A percentile compares a stretch with the other conserved stretches of the same genome.
Evolutionary conservation across 495 filamentous ascomycete species (phyloP).

Genomic region (Penicillium crystallinum): DNA sequence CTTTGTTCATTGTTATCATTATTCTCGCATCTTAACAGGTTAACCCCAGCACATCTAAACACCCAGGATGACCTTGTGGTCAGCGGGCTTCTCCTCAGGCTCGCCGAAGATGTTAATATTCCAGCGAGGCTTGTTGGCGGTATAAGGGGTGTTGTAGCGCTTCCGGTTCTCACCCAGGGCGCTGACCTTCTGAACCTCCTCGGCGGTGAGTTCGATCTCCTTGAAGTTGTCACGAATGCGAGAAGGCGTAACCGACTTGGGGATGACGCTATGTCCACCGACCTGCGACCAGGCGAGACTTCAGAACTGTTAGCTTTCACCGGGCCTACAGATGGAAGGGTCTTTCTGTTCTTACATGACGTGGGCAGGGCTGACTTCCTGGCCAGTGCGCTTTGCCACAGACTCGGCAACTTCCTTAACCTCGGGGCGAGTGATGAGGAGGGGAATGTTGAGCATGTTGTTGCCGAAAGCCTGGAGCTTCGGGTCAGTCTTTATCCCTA

Average conservation of each 20-base stretch:
- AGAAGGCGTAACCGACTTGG: constrained; percentile 45
- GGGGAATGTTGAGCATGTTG: constrained; percentile 40
- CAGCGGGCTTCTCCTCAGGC: constrained; percentile 37
- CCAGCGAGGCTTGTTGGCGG: constrained; percentile 44
- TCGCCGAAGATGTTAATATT: constrained; percentile 44
- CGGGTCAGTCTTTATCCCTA: constrained; percentile 2
- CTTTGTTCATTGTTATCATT: neutral
- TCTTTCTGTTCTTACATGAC: constrained; percentile 25
- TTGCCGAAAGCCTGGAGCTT: constrained; percentile 40
- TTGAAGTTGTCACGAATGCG: constrained; percentile 47
- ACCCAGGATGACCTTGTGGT: constrained; percentile 36
- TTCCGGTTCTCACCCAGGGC: constrained; percentile 37
- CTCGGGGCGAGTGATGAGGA: constrained; percentile 41
- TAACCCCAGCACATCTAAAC: constrained; percentile 16
- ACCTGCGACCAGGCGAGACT: constrained; percentile 45
- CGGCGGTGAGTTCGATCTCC: constrained; percentile 42
- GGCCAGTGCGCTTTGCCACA: constrained; percentile 37
- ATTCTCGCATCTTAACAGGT: neutral
- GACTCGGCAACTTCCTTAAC: constrained; percentile 41
- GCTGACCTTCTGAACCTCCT: constrained; percentile 42
- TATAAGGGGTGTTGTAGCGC: constrained; percentile 46
- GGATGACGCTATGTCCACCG: constrained; percentile 46
- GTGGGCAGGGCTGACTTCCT: constrained; percentile 36
- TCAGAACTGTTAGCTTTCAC: neutral
- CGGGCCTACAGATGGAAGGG: neutral